Evolutionary conservation across 2,329 filamentous ascomycete genomes (phyloP).

Genomic region (Diaporthe caulivora): DNA sequence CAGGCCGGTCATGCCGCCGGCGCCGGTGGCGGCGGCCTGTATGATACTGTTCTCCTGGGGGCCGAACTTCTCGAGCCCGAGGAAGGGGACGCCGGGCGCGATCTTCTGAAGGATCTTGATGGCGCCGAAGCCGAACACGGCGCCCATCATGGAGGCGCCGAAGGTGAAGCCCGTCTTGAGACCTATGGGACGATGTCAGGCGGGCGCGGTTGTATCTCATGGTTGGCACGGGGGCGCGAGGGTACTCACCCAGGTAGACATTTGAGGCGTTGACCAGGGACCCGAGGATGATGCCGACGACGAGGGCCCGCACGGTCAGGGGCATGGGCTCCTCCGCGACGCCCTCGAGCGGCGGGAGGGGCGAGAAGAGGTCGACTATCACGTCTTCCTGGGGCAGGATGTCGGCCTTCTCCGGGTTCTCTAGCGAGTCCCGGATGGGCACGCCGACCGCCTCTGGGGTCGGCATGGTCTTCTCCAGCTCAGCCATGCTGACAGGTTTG

Average conservation of each 20-base stretch:
- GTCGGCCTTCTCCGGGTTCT: slow-evolving; percentile 20
- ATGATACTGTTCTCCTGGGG: slow-evolving; percentile 70
- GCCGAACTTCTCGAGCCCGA: slow-evolving; percentile 64
- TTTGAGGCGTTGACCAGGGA: slow-evolving; percentile 64
- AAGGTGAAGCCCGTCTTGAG: slow-evolving; percentile 61
- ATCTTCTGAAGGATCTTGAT: slow-evolving; percentile 56
- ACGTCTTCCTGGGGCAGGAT: slow-evolving; percentile 21
- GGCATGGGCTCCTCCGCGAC: slow-evolving; percentile 53
- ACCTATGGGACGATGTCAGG: slow-evolving; percentile 42
- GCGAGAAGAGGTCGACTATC: slow-evolving; percentile 37
- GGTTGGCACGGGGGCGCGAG: background rate
- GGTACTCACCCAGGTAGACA: slow-evolving; percentile 58
- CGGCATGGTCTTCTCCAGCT: slow-evolving; percentile 27
- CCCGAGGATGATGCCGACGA: slow-evolving; percentile 60
- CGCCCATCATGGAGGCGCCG: slow-evolving; percentile 57
- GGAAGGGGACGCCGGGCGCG: slow-evolving; percentile 61
- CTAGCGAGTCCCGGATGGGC: slow-evolving; percentile 5
- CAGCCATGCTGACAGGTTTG: slow-evolving; percentile 10
- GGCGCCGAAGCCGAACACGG: slow-evolving; percentile 68
- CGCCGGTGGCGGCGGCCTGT: slow-evolving; percentile 66
- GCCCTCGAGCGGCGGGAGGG: slow-evolving; percentile 45
- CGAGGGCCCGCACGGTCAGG: slow-evolving; percentile 59
- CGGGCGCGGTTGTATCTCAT: background rate
- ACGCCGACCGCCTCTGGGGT: slow-evolving; percentile 3
- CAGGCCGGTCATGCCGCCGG: slow-evolving; percentile 65